Evolutionary conservation across 441 rosid genomes (phyloP), one percentile per base, ranked within the genome.

Genomic region (Dalechampia spathulata): DNA sequence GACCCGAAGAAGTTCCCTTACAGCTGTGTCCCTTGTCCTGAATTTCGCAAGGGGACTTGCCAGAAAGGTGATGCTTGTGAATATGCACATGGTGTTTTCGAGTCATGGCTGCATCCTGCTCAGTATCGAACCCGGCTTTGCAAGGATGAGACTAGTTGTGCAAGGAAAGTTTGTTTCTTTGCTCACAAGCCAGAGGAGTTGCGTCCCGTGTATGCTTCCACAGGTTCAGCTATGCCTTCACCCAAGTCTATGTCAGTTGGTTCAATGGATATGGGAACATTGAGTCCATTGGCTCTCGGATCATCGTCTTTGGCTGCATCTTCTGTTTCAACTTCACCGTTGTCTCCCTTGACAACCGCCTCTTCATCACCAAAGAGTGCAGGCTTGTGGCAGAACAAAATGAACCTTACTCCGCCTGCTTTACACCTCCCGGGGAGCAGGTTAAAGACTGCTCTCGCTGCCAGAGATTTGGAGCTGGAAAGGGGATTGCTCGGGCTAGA

Each of bases 21-120:
- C 69, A 88, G 83, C 58, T 88, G 98, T 57, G 98, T 91, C 45
- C 96, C 98, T 1, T 91, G 98, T 73, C 98, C 95, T 0, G 98
- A 91, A 69, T 91, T 88, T 55, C 89, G 96, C 49, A 91, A 86
- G 73, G 96, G 98, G 0, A 55, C 96, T 14, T 91, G 98, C 70
- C 83, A 75, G 16, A 86, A 78, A 66, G 95, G 74, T 9, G 98
- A 91, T 74, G 62, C 80, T 9, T 91, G 98, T 22, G 98, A 91
- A 67, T 91, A 88, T 57, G 96, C 96, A 0, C 98, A 91, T 22
- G 98, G 98, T 43, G 86, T 91, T 34, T 91, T 88, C 30, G 98
- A 91, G 77, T 87, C 90, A 27, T 91, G 98, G 98, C 77, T 90
- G 40, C 98, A 90, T 63, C 98, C 98, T 19, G 95, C 96, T 0